A percentile compares a stretch with the other conserved stretches of the same genome.
phyloP scores from a whole-genome alignment of 2,329 filamentous ascomycete genomes.

The Leptographium wingfieldii region DNA sequence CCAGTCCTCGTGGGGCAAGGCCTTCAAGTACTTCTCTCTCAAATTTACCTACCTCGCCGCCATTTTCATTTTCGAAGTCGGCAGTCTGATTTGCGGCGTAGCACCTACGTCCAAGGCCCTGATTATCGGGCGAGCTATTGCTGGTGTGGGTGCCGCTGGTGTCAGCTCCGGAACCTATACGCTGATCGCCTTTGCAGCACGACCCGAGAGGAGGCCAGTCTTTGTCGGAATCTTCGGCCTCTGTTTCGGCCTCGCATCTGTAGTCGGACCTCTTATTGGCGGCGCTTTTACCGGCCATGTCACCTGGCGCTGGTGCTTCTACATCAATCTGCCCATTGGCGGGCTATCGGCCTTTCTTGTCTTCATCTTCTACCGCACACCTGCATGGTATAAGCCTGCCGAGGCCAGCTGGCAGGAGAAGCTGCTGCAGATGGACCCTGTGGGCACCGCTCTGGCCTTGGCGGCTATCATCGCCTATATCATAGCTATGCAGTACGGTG shows the following conservation, averaged over 20 bases:
- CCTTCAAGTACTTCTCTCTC: conserved; percentile 23
- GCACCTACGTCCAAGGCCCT: conserved; percentile 29
- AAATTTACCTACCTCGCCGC: conserved; percentile 25
- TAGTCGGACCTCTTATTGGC: conserved; percentile 14
- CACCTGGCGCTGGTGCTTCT: conserved; percentile 20
- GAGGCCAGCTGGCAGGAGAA: neutral
- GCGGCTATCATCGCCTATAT: conserved; percentile 22
- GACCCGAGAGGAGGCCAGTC: neutral
- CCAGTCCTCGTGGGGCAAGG: neutral
- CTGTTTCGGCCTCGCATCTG: conserved; percentile 16
- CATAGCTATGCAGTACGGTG: conserved; percentile 29
- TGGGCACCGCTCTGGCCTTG: conserved; percentile 5
- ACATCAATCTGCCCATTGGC: conserved; percentile 18
- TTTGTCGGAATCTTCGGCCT: neutral
- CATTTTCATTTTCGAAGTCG: conserved; percentile 11
- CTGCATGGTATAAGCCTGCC: neutral
- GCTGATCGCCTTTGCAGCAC: conserved; percentile 20
- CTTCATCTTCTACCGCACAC: neutral
- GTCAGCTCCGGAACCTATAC: conserved; percentile 31
- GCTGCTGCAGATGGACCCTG: conserved; percentile 3
- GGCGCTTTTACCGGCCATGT: conserved; percentile 14
- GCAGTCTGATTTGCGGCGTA: conserved; percentile 20
- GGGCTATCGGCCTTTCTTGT: neutral
- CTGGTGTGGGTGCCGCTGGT: conserved; percentile 32
- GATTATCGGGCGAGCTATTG: conserved; percentile 34